These are phyloP conservation scores for Aspergillus sclerotiicarbonarius DNA, from an alignment of 495 filamentous ascomycete genomes.

Conservation along the genomic window DNA sequence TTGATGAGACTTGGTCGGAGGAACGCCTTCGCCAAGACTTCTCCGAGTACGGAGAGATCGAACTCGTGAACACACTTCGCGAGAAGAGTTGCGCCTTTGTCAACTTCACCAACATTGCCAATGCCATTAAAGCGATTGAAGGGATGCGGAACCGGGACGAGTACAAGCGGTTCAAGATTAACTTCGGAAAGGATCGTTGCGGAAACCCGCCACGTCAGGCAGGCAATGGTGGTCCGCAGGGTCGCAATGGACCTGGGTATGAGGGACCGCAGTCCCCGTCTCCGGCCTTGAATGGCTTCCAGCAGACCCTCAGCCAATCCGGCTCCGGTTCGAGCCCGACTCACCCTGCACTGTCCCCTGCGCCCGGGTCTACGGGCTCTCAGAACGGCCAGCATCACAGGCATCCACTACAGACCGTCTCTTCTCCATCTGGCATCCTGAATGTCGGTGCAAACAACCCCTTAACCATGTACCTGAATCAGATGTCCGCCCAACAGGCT, in stretches of 20 bases:
- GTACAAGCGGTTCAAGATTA: constrained; percentile 97
- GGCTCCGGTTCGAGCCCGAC: constrained; percentile 71
- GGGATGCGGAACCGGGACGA: constrained; percentile 91
- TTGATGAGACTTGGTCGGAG: constrained; percentile 96
- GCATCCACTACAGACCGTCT: constrained; percentile 50
- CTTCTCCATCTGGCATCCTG: constrained; percentile 67
- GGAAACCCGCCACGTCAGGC: constrained; percentile 91
- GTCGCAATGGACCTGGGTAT: constrained; percentile 49
- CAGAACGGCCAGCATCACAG: constrained; percentile 49
- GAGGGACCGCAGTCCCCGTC: constrained; percentile 67
- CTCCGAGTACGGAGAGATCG: constrained; percentile 96
- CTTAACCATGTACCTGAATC: constrained; percentile 88
- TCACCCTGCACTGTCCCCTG: constrained; percentile 54
- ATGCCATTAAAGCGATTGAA: constrained; percentile 98
- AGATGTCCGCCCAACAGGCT: constrained; percentile 75
- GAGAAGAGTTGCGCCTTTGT: constrained; percentile 99
- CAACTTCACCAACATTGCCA: constrained; percentile 99
- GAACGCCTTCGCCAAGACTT: constrained; percentile 95
- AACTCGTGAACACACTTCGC: constrained; percentile 91
- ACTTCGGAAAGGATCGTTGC: constrained; percentile 98
- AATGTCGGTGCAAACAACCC: constrained; percentile 82
- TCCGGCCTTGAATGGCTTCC: constrained; percentile 48
- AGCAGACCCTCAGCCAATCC: constrained; percentile 52
- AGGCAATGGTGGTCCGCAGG: constrained; percentile 57
- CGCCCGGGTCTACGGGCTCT: constrained; percentile 55